Base-by-base conservation (phyloP, 176 grass and related monocot genomes). In the Pontederia paniculata region DNA sequence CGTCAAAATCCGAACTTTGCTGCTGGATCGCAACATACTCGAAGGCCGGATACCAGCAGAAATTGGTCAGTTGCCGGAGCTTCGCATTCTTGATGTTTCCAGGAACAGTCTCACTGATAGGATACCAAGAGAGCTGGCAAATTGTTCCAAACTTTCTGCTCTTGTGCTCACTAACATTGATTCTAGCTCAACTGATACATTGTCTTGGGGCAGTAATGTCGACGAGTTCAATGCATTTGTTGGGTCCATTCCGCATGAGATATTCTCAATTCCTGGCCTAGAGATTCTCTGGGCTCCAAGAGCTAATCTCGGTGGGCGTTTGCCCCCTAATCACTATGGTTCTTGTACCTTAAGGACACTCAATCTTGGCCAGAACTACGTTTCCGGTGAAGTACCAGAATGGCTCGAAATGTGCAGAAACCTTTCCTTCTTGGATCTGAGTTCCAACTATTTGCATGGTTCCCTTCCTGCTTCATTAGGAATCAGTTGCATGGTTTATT, bases 161-260 rank as follows among this genome's bases (percentile, higher is more conserved):
- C 74, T 88, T 50, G 63, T 82, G 9, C 84, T 88, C 70, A 76
- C 79, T 49, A 75, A 82, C 44, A 42, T 71, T 0, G 41, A 66
- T 3, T 73, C 58, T n/a, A 16, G n/a, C 15, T 70, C 67, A 19
- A 41, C 44, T 14, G 23, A 42, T 58, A 41, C 9, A 11, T 14
- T 69, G 50, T 12, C 53, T 23, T 23, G 21, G 0, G 31, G 28
- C 0, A 52, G 54, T 47, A 73, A 72, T 10, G 28, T 71, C 41
- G 70, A 76, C 12, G 84, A 88, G 43, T 88, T 88, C 64, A 88
- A 88, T 65, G 84, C 84, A 1, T 88, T 83, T 54, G 5, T 76
- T 11, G 84, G 75, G 12, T 67, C 50, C 1, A 50, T 88, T 18
- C 75, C 79, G 9, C 21, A 53, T 0, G 71, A 88, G 22, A 69